Base-by-base conservation (phyloP, 2,329 filamentous ascomycete species). In the Aspergillus sp. region DNA sequence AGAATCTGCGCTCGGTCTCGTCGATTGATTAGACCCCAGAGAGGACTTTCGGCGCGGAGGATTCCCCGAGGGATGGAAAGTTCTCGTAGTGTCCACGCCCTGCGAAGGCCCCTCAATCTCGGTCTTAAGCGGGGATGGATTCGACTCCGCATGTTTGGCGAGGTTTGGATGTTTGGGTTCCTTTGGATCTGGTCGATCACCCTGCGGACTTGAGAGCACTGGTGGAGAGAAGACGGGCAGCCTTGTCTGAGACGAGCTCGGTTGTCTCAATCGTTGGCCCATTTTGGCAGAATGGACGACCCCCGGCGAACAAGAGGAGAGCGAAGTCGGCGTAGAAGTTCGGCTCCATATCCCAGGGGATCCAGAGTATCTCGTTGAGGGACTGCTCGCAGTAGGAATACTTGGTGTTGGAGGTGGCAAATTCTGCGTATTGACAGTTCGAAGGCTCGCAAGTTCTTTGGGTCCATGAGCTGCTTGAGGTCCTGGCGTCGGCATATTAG, bases 41-140 rank as follows among this genome's bases (percentile, higher is more conserved):
- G 19, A 10, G 6, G 10, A 22, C 6, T 22, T 22, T 10, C 19
- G 19, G 10, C 10, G 19, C 10, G 19, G 10, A 22, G 19, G 19
- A 10, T 10, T 12, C 12, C 13, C 13, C 2, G 25, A 26, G 7
- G 12, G 8, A 26, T 10, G 11, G 25, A 13, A 6, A 13, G 25
- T 26, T 14, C 13, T 26, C 13, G 25, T 26, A 12, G 25, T 6
- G 7, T 14, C 25, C 25, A 26, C 13, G 7, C 25, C 13, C 13
- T 3, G 19, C 6, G 76, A 79, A 8, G 74, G 75, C 45, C 74
- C 78, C 26, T 76, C 69, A 2, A 73, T 71, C 3, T 76, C 74
- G 8, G 77, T 76, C 35, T 71, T 82, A 8, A 72, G 73, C 8
- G 75, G 69, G n/a, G 57, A 47, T 6, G 47, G 26, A 13, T 34